These are phyloP conservation scores for Lepidium campestre DNA, from an alignment of 441 rosid genomes.

Conservation along the genomic window DNA sequence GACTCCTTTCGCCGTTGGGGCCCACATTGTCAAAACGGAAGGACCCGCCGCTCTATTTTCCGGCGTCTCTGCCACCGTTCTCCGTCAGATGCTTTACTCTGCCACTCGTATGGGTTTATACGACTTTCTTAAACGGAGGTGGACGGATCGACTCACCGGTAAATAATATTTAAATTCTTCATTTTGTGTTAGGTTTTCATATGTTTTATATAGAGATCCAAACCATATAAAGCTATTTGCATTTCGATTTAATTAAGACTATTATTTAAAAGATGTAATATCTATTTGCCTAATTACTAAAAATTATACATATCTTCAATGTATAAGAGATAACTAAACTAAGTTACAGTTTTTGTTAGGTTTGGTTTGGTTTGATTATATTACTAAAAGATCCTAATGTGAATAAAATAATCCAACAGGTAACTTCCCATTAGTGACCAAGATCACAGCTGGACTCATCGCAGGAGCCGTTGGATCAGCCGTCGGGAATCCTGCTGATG, in stretches of 20 bases:
- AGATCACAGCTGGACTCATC: slow-evolving; percentile 53
- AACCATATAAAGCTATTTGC: no score
- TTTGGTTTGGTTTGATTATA: neutral
- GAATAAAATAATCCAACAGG: neutral
- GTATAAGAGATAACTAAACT: neutral
- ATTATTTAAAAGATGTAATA: no score
- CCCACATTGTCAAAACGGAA: slow-evolving; percentile 45
- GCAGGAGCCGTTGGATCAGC: slow-evolving; percentile 63
- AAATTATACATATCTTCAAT: no score
- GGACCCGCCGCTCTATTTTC: slow-evolving; percentile 54
- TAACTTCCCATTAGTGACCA: slow-evolving; percentile 38
- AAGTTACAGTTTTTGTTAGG: neutral
- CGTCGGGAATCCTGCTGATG: slow-evolving; percentile 67
- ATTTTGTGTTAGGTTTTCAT: no score
- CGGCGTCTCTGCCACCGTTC: slow-evolving; percentile 66
- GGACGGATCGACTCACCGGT: slow-evolving; percentile 48
- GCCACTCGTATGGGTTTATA: slow-evolving; percentile 80
- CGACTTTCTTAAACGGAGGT: slow-evolving; percentile 50
- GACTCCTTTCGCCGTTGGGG: slow-evolving; percentile 44
- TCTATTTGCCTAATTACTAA: no score
- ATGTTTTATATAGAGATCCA: no score
- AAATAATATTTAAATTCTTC: no score
- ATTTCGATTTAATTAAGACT: no score
- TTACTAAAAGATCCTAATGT: neutral
- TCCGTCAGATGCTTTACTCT: slow-evolving; percentile 67